phyloP scores from a whole-genome alignment of 2,329 filamentous ascomycete species.

The Colletotrichum tamarilloi region DNA sequence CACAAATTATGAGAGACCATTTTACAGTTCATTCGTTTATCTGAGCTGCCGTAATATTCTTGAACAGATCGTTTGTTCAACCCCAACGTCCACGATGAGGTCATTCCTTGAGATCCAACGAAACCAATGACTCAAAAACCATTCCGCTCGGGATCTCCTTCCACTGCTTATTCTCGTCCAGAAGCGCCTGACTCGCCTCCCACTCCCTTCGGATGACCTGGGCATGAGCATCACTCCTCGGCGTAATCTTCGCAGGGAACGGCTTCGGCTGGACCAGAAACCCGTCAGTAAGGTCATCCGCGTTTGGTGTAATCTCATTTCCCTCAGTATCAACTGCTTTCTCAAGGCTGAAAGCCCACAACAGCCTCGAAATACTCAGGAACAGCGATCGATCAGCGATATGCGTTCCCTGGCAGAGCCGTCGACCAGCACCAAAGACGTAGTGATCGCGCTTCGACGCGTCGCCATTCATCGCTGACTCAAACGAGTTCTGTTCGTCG shows the following conservation, averaged over 20 bases:
- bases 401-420: constrained; percentile 50
- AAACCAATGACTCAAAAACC: constrained; percentile 1
- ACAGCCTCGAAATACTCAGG: constrained; percentile 56
- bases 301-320: constrained; percentile 48
- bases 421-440: constrained; percentile 42
- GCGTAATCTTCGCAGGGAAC: constrained; percentile 27
- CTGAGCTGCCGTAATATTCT: not conserved
- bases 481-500: constrained; percentile 36
- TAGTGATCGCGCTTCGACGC: constrained; percentile 48
- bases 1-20: not conserved
- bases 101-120: not conserved
- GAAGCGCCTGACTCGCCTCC: constrained; percentile 6
- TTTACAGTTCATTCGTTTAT: not conserved
- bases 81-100: not conserved
- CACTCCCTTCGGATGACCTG: constrained; percentile 13
- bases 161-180: constrained; percentile 17
- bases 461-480: constrained; percentile 42
- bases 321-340: constrained; percentile 30
- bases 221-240: constrained; percentile 17
- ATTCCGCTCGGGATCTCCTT: constrained; percentile 11
- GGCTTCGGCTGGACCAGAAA: constrained; percentile 11
- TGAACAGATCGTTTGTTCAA: not conserved
- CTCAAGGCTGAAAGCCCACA: constrained; percentile 64
- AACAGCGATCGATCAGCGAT: constrained; percentile 62
- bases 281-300: constrained; percentile 32